Base-by-base conservation (phyloP, 1,284 basidiomycete genomes). In the Rhodotorula sp. region DNA sequence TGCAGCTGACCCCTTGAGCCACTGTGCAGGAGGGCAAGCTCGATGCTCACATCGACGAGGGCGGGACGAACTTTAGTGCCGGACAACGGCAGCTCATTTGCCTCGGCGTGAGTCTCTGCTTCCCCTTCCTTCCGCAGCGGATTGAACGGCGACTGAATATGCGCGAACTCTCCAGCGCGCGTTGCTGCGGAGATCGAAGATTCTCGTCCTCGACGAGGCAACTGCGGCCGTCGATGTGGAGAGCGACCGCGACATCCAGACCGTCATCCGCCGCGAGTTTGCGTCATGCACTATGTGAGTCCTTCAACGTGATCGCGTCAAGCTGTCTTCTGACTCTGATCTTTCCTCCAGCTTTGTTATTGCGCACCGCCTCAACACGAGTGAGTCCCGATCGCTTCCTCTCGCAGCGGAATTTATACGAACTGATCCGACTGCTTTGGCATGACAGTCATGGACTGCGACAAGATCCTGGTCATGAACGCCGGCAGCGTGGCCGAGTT, bases 151-250 rank as follows among this genome's bases (percentile, higher is more conserved):
- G 10, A 7, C 19, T 23, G 50, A 52, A 23, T 10, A 50, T 60
- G 38, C 21, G 47, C 15, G 18, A 7, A 18, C 5, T 49, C 26
- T 59, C 34, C 92, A 95, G 79, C 82, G 92, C 56, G 92, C 91
- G 0, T 80, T 92, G 21, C 80, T 94, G 67, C 85, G 73, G 23
- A 69, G 87, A 85, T 88, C 90, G 18, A 93, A 90, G 81, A 89
- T 97, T 54, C 84, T 97, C 2, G 90, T 97, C 2, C 85, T 97
- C 23, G 94, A 97, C 79, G 93, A 80, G 60, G 77, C 77, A 5
- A 79, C 78, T 0, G 84, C 84, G 43, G 82, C 83, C 54, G 67
- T 75, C 38, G 75, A 76, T 58, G 70, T 74, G 34, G 75, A 75
- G 56, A 64, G 63, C 26, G 75, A 76, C 68, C 63, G 68, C 49